Evolutionary conservation across 331 rosid species (phyloP), one percentile per base, ranked within the genome.

Genomic region (Acacia concinna): DNA sequence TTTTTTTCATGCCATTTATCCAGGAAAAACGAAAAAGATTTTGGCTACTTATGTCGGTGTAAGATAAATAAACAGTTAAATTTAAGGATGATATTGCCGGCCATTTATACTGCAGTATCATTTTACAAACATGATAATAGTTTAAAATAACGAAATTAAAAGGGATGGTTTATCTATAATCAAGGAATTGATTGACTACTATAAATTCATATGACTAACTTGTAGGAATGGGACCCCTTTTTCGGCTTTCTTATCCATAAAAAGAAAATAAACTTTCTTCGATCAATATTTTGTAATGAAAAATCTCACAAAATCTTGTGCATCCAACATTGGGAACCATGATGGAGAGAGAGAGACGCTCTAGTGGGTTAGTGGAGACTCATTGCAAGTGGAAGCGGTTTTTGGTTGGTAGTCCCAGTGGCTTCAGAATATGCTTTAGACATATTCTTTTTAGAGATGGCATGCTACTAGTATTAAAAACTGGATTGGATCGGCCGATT

Each of bases 371-470:
- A 35, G 40, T 37, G 40, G 40, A 5, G 6, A 0, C 46, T 17
- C 21, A 5, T 47, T 1, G 13, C 1, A 17, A 49, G 57, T 49
- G n/a, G 52, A 40, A 40, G 73, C 28, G 17, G 32, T 6, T 38
- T 68, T 37, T 2, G 56, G 56, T 68, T 43, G 41, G 28, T 18
- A 71, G 17, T 46, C 60, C 41, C 59, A 30, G 41, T 44, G 59
- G 60, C 15, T 28, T 7, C 57, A n/a, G 74, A 70, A 44, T 70
- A 71, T 71, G 59, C 75, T 70, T 1, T 15, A 0, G 59, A 46
- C 28, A 46, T 17, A 71, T 71, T 46, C 60, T 71, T 71, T 71
- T 8, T 41, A 44, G 31, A 6, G 41, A 68, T 41, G 73, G 73
- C 32, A 5, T 13, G 21, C 1, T n/a, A n/a, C n/a, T n/a, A n/a